Percentiles rank a stretch among this genome's conserved stretches.
Evolutionary conservation across 306 rosid species (phyloP).

Genomic region (Pachyrhizus erosus): DNA sequence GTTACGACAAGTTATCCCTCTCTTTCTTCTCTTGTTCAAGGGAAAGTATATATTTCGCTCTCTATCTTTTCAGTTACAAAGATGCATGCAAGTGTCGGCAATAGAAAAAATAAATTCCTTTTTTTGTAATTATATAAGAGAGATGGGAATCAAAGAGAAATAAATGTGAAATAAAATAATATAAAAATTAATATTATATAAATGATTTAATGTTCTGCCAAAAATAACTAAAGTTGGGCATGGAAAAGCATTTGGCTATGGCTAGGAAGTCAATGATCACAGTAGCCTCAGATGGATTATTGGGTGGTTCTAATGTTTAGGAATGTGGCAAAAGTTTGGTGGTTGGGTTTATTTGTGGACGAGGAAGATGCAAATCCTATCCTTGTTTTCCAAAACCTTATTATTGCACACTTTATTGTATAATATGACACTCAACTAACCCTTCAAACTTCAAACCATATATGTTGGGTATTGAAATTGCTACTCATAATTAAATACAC

Average conservation of each 20-base stretch:
- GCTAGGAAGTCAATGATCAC: slow-evolving; percentile 8
- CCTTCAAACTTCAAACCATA: too few species aligned
- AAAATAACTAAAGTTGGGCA: not conserved
- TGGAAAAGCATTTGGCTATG: not conserved
- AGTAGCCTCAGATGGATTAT: not conserved
- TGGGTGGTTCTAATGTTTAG: not conserved
- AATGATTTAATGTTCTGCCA: not conserved
- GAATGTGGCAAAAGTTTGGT: not conserved
- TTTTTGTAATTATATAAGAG: not conserved
- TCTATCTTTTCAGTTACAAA: not conserved
- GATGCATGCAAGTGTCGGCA: not conserved
- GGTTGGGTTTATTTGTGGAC: not conserved
- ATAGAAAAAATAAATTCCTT: not conserved
- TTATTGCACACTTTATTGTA: not conserved
- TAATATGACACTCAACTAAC: not conserved
- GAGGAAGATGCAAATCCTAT: not conserved
- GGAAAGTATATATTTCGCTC: not conserved
- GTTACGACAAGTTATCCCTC: not conserved
- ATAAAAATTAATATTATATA: not conserved
- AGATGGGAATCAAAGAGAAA: not conserved
- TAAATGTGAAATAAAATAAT: not conserved
- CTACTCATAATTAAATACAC: not conserved
- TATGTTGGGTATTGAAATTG: not conserved
- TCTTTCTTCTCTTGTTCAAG: not conserved
- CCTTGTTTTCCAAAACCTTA: not conserved